Evolutionary conservation across 1,139 yeast species (phyloP).

Genomic region (Insectozyma bohioensis): DNA sequence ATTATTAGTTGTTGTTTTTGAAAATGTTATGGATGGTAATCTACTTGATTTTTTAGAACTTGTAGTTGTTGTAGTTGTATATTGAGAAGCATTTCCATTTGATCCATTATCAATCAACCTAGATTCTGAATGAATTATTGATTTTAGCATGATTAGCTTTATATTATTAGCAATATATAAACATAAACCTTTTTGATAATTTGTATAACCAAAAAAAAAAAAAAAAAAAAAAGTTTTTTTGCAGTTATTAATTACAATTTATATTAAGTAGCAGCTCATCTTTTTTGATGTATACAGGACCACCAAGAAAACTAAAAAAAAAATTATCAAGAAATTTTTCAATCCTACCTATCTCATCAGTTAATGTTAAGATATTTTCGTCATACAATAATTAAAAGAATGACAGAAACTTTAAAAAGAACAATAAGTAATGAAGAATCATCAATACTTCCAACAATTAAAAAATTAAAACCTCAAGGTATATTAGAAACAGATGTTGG

Average conservation of each 20-base stretch:
- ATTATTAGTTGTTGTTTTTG: no score
- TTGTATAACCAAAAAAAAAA: no score
- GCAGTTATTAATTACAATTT: constrained; percentile 1
- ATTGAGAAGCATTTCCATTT: constrained; percentile 6
- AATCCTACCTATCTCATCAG: background rate
- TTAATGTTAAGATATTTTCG: constrained; percentile 8
- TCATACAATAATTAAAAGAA: constrained; percentile 6
- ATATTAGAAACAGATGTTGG: constrained; percentile 63
- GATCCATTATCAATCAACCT: constrained; percentile 11
- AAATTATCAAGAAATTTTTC: background rate
- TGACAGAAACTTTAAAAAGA: constrained; percentile 12
- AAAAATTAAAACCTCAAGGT: constrained; percentile 41
- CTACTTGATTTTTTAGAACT: constrained; percentile 4
- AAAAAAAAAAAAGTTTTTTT: no score
- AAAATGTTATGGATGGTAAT: constrained; percentile 3
- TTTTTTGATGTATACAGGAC: no score
- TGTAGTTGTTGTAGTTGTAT: constrained; percentile 5
- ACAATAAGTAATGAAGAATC: constrained; percentile 5
- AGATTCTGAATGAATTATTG: constrained; percentile 12
- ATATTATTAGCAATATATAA: no score
- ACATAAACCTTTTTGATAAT: no score
- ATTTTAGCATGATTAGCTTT: constrained; percentile 12
- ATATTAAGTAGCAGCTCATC: background rate
- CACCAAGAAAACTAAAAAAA: no score
- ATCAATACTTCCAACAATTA: constrained; percentile 2